phyloP scores from a whole-genome alignment of 208 protist species.

The Acanthamoeba healyi region DNA sequence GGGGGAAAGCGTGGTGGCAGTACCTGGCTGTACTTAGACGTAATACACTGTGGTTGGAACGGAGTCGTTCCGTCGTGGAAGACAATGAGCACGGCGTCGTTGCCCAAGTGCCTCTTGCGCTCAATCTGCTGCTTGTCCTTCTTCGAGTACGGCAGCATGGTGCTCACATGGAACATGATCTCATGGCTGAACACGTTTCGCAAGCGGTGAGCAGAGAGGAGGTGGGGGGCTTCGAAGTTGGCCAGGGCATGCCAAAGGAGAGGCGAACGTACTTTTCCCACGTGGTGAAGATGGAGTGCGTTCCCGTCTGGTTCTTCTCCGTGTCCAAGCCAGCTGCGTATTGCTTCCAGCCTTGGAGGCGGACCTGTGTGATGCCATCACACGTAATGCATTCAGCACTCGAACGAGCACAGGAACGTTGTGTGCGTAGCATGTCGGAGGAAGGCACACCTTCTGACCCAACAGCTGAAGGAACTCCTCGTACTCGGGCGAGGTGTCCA shows the following conservation, averaged over 20 bases:
- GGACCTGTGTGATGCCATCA: constrained; percentile 43
- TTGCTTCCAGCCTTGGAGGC: constrained; percentile 69
- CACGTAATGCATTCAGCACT: constrained; percentile 65
- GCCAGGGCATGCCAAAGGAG: background rate
- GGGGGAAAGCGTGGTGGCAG: background rate
- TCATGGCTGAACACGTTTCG: constrained; percentile 71
- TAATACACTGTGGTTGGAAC: constrained; percentile 66
- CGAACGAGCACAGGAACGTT: background rate
- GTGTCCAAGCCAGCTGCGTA: constrained; percentile 77
- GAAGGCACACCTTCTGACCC: constrained; percentile 50
- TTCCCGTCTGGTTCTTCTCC: constrained; percentile 77
- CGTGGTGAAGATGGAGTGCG: constrained; percentile 78
- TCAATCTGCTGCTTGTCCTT: constrained; percentile 69
- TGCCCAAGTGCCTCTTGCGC: constrained; percentile 63
- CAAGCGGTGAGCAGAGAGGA: background rate
- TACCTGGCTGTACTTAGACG: constrained; percentile 63
- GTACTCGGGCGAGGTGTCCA: constrained; percentile 68
- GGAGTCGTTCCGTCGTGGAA: constrained; percentile 62
- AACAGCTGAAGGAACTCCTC: constrained; percentile 80
- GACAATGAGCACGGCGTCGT: constrained; percentile 64
- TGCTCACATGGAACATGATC: constrained; percentile 84
- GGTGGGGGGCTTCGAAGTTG: background rate
- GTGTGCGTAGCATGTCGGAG: too few relatives aligned
- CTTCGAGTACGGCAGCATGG: constrained; percentile 80
- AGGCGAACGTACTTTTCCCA: constrained; percentile 21